Evolutionary conservation across 768 basidiomycete genomes (phyloP).

Genomic region (Tubosaeta brunneosetosa): DNA sequence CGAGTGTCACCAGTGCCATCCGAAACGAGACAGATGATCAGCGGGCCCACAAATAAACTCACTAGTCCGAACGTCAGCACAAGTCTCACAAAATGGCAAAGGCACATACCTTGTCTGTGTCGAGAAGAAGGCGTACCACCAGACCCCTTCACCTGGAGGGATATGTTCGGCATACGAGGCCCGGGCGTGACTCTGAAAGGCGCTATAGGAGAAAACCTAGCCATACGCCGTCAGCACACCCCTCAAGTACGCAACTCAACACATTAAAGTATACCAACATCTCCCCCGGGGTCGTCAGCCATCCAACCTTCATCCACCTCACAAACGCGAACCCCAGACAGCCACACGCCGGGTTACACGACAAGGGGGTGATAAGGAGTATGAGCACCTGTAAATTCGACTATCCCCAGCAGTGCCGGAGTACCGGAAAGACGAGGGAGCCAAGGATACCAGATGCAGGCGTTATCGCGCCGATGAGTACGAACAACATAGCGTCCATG

Average conservation of each 20-base stretch:
- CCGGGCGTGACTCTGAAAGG: slow-evolving; percentile 87
- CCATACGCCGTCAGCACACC: slow-evolving; percentile 36
- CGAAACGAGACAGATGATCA: slow-evolving; percentile 80
- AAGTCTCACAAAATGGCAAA: too few species aligned
- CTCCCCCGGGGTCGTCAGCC: slow-evolving; percentile 73
- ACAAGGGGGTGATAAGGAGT: slow-evolving; percentile 57
- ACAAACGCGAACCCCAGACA: slow-evolving; percentile 73
- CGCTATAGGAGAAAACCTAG: slow-evolving; percentile 73
- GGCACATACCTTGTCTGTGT: too few species aligned
- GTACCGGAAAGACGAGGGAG: slow-evolving; percentile 71
- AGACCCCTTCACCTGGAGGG: slow-evolving; percentile 86
- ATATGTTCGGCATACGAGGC: slow-evolving; percentile 85
- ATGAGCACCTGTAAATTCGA: slow-evolving; percentile 66
- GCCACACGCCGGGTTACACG: slow-evolving; percentile 71
- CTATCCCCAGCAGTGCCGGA: slow-evolving; percentile 64
- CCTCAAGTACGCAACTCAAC: too few species aligned
- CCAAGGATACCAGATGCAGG: slow-evolving; percentile 77
- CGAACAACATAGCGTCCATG: slow-evolving; percentile 11
- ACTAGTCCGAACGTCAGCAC: slow-evolving; percentile 42
- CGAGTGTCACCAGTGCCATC: slow-evolving; percentile 94
- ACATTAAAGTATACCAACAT: slow-evolving; percentile 90
- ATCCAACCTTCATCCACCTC: slow-evolving; percentile 52
- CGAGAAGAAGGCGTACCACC: too few species aligned
- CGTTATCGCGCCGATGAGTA: slow-evolving; percentile 59
- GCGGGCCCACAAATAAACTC: slow-evolving; percentile 86